A percentile compares a stretch with the other conserved stretches of the same genome.
Conservation (phyloP, 2,329 filamentous ascomycete species). For the Penicillium sp. region DNA sequence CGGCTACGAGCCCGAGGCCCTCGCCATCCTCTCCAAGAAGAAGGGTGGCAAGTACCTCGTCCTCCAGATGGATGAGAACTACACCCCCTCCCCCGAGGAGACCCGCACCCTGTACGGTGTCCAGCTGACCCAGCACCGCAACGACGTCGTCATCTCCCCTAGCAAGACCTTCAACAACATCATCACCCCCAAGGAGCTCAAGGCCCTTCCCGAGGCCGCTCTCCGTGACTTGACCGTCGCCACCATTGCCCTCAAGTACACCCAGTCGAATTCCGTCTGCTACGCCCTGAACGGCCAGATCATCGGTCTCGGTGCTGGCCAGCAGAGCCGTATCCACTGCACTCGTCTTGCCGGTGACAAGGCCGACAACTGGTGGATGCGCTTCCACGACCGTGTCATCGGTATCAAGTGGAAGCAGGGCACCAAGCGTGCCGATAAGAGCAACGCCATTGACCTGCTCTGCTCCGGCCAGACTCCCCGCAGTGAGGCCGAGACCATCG, state of each 20-base stretch:
- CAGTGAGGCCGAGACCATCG: conserved; percentile 76
- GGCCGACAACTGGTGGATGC: conserved; percentile 99
- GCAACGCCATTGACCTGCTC: conserved; percentile 94
- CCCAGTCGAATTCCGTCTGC: conserved; percentile 98
- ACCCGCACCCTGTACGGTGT: conserved; percentile 87
- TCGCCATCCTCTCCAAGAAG: conserved; percentile 94
- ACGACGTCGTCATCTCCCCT: conserved; percentile 83
- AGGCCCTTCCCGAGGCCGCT: conserved; percentile 73
- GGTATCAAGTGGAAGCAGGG: conserved; percentile 96
- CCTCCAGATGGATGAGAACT: conserved; percentile 88
- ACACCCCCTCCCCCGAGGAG: conserved; percentile 73
- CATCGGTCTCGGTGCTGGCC: conserved; percentile 89
- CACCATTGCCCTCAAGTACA: conserved; percentile 97
- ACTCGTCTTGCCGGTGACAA: conserved; percentile 96
- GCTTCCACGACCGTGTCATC: conserved; percentile 88
- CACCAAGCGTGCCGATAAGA: conserved; percentile 94
- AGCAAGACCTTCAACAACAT: conserved; percentile 78
- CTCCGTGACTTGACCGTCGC: conserved; percentile 89
- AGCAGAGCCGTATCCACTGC: conserved; percentile 98
- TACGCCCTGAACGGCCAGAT: conserved; percentile 94
- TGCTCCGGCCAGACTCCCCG: conserved; percentile 87
- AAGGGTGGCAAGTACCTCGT: conserved; percentile 97
- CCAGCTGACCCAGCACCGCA: conserved; percentile 84
- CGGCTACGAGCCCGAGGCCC: conserved; percentile 77
- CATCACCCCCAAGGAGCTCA: conserved; percentile 79